Evolutionary conservation across 768 basidiomycete species (phyloP).

Genomic region (Lentinula sp.): DNA sequence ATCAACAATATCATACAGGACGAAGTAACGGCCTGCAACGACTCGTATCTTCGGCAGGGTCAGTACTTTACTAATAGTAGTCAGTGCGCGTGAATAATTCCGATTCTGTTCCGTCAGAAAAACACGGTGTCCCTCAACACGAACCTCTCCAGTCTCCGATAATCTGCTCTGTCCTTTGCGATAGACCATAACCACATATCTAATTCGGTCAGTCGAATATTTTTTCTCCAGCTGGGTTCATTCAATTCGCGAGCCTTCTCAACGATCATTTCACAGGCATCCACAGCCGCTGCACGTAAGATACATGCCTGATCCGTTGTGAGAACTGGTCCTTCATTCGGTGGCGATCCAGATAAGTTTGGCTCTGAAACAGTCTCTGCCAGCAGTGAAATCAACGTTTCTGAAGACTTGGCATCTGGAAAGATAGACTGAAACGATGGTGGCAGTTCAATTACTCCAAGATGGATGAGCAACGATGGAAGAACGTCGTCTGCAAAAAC

Average conservation of each 20-base stretch:
- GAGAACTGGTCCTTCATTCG: conserved; percentile 45
- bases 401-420: conserved; percentile 29
- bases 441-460: conserved; percentile 67
- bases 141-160: conserved; percentile 60
- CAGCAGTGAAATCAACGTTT: conserved; percentile 35
- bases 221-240: conserved; percentile 42
- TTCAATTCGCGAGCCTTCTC: conserved; percentile 39
- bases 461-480: conserved; percentile 74
- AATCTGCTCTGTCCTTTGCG: conserved; percentile 73
- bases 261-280: conserved; percentile 70
- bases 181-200: conserved; percentile 83
- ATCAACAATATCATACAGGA: neutral
- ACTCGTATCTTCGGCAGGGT: neutral
- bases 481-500: conserved; percentile 79
- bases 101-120: conserved; percentile 39
- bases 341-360: conserved; percentile 10
- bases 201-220: conserved; percentile 52
- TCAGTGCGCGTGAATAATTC: neutral
- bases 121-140: conserved; percentile 61
- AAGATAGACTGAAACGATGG: conserved; percentile 42
- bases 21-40: neutral
- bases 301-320: conserved; percentile 60
- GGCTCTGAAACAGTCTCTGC: conserved; percentile 14
- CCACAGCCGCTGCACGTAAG: conserved; percentile 73
- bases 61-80: too few species aligned